Conservation (phyloP, 768 basidiomycete species). For the Boletellus emodensis region DNA sequence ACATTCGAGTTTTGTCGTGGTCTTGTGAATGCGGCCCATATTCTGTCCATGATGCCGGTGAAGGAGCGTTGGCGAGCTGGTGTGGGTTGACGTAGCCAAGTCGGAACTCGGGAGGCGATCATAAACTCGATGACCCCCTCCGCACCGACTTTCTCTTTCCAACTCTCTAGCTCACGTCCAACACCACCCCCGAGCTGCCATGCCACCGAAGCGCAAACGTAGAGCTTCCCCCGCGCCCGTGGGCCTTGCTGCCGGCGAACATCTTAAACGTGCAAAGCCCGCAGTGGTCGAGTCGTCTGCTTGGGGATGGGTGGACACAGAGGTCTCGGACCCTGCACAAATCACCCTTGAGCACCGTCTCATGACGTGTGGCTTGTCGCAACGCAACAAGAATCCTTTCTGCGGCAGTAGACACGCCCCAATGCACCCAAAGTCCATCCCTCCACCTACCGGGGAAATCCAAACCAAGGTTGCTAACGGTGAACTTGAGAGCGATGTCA, state of each 20-base stretch:
- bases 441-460: slow-evolving; percentile 8
- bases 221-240: slow-evolving; percentile 43
- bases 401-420: slow-evolving; percentile 56
- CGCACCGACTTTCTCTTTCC: slow-evolving; percentile 6
- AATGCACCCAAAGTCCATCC: slow-evolving; percentile 17
- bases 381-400: slow-evolving; percentile 44
- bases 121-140: slow-evolving; percentile 6
- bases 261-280: slow-evolving; percentile 54
- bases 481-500: slow-evolving; percentile 58
- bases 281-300: slow-evolving; percentile 42
- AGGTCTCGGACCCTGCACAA: slow-evolving; percentile 49
- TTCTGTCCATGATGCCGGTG: slow-evolving; percentile 26
- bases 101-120: slow-evolving; percentile 22
- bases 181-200: slow-evolving; percentile 17
- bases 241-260: slow-evolving; percentile 60
- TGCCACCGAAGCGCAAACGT: slow-evolving; percentile 60
- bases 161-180: slow-evolving; percentile 4
- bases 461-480: slow-evolving; percentile 27
- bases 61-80: neutral
- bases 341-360: slow-evolving; percentile 66
- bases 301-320: slow-evolving; percentile 83
- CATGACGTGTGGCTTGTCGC: slow-evolving; percentile 64
- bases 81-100: neutral
- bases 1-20: slow-evolving; percentile 30
- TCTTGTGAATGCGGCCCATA: slow-evolving; percentile 15